Evolutionary conservation across 768 basidiomycete species (phyloP).

Genomic region (Kwoniella shandongensis): DNA sequence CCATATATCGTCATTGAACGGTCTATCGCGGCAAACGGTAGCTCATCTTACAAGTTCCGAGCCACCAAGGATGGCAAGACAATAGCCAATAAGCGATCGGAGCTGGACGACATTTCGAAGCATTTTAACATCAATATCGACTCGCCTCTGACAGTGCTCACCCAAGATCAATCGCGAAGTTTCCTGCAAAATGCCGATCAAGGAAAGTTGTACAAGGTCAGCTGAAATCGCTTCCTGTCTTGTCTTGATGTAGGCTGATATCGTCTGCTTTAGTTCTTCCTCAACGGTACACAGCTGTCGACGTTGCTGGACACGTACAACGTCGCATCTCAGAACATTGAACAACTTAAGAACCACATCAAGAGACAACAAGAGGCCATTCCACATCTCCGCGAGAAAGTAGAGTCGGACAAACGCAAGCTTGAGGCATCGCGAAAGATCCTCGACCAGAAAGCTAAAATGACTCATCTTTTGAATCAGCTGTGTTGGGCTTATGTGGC

Average conservation of each 20-base stretch:
- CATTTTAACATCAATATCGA: slow-evolving; percentile 85
- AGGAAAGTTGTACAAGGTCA: slow-evolving; percentile 85
- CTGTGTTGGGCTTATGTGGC: slow-evolving; percentile 74
- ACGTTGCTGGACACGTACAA: slow-evolving; percentile 87
- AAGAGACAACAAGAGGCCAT: slow-evolving; percentile 58
- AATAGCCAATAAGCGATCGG: slow-evolving; percentile 75
- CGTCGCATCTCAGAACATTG: slow-evolving; percentile 69
- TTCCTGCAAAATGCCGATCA: slow-evolving; percentile 82
- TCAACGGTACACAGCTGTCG: slow-evolving; percentile 84
- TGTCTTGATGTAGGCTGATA: neutral
- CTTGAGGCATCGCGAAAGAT: slow-evolving; percentile 75
- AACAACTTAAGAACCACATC: slow-evolving; percentile 58
- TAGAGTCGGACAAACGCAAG: slow-evolving; percentile 62
- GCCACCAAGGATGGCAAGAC: slow-evolving; percentile 62
- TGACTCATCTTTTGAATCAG: slow-evolving; percentile 72
- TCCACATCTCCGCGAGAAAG: slow-evolving; percentile 68
- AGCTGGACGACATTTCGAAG: slow-evolving; percentile 83
- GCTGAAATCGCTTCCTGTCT: too few relatives aligned
- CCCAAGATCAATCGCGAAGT: slow-evolving; percentile 67
- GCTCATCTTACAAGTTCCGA: slow-evolving; percentile 79
- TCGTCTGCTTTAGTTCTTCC: slow-evolving; percentile 71
- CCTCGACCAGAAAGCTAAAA: slow-evolving; percentile 66
- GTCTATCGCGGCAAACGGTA: slow-evolving; percentile 71
- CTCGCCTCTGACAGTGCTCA: slow-evolving; percentile 76
- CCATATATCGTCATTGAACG: slow-evolving; percentile 81